These are phyloP conservation scores for Diutina rugosa DNA, from an alignment of 1,139 yeast genomes.

Conservation along the genomic window DNA sequence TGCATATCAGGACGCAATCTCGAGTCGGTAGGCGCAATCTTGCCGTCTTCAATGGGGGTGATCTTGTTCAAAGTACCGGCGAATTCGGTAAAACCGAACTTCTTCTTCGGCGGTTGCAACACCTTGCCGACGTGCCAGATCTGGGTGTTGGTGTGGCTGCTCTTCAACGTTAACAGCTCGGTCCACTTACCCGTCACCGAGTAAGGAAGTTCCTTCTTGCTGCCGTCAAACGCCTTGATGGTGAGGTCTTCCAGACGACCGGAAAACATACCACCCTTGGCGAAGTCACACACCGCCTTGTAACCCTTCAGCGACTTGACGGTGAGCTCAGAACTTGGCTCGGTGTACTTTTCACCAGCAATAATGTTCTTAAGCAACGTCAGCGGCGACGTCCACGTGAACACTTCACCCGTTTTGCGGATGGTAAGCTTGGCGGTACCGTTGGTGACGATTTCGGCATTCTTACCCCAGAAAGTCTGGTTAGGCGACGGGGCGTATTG, in stretches of 20 bases:
- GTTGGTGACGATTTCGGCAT: constrained; percentile 66
- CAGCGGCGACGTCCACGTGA: constrained; percentile 73
- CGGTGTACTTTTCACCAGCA: constrained; percentile 93
- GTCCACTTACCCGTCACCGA: constrained; percentile 72
- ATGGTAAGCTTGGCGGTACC: constrained; percentile 52
- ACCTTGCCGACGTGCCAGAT: constrained; percentile 62
- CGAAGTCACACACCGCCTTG: constrained; percentile 61
- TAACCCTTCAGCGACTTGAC: constrained; percentile 58
- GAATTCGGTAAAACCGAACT: constrained; percentile 78
- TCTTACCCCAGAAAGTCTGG: constrained; percentile 94
- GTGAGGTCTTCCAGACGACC: constrained; percentile 77
- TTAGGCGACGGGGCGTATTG: constrained; percentile 66
- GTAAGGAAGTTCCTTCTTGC: constrained; percentile 22
- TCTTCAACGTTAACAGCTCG: constrained; percentile 34
- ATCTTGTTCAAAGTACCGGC: constrained; percentile 74
- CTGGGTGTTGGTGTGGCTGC: constrained; percentile 25
- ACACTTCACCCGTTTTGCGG: constrained; percentile 53
- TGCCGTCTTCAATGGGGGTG: constrained; percentile 51
- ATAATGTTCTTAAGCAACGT: constrained; percentile 74
- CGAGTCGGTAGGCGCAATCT: constrained; percentile 77
- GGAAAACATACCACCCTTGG: constrained; percentile 62
- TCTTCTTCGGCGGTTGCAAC: constrained; percentile 42
- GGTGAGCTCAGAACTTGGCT: constrained; percentile 63
- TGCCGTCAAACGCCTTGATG: constrained; percentile 35
- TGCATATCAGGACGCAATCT: constrained; percentile 79